phyloP scores from a whole-genome alignment of 345 rosid species.

The Eucalyptus coolabah region DNA sequence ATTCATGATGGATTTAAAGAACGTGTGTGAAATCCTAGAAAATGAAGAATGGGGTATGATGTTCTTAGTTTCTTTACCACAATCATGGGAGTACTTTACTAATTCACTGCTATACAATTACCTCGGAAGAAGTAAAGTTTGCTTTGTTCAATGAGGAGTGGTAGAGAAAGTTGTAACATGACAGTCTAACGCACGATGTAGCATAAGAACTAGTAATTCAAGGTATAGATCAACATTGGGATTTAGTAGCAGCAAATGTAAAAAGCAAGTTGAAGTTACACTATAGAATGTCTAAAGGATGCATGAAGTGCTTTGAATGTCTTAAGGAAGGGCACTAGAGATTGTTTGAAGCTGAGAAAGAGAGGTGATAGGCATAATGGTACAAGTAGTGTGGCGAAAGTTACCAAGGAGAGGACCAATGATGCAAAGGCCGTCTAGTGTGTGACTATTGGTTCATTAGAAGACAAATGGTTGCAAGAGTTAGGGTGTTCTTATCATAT shows the following conservation, averaged over 20 bases:
- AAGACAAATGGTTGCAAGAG: not conserved
- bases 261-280: not conserved
- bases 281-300: not conserved
- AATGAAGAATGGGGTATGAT: not conserved
- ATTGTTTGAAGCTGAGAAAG: not conserved
- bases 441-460: not conserved
- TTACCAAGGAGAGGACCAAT: not conserved
- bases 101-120: not conserved
- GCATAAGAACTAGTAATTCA: not conserved
- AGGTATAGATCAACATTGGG: not conserved
- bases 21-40: not conserved
- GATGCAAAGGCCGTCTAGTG: not conserved
- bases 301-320: not conserved
- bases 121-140: not conserved
- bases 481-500: not conserved
- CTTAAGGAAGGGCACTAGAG: not conserved
- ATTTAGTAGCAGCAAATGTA: not conserved
- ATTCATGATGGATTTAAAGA: not conserved
- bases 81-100: not conserved
- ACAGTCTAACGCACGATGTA: not conserved
- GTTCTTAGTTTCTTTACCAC: not conserved
- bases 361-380: not conserved
- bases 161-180: not conserved
- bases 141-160: not conserved
- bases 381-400: not conserved